Evolutionary conservation across 2,329 filamentous ascomycete genomes (phyloP).

Genomic region (Diplodia corticola): DNA sequence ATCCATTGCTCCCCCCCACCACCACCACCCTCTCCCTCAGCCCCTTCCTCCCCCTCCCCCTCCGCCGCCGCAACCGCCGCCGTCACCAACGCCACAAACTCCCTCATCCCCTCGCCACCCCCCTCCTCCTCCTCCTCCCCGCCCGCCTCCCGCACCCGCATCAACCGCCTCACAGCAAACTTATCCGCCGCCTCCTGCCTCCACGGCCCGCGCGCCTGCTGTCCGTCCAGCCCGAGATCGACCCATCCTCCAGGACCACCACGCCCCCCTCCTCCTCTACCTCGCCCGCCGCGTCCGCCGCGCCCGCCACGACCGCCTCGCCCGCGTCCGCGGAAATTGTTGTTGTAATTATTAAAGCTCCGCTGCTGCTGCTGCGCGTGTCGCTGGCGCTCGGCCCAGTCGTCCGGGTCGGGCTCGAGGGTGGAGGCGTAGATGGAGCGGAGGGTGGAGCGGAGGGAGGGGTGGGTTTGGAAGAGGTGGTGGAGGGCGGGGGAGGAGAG

Average conservation of each 20-base stretch:
- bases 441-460: slow-evolving; percentile 7
- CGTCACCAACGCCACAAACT: slow-evolving; percentile 18
- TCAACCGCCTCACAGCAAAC: neutral
- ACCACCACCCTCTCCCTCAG: neutral
- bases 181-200: slow-evolving; percentile 16
- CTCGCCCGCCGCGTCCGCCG: neutral
- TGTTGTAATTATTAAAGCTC: neutral
- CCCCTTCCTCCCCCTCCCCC: neutral
- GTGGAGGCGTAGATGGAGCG: slow-evolving; percentile 19
- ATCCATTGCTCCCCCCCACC: neutral
- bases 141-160: slow-evolving; percentile 2
- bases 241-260: neutral
- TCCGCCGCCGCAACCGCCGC: too few species aligned
- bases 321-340: neutral
- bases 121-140: neutral
- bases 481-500: neutral
- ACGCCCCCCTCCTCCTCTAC: neutral
- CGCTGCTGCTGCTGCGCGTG: neutral
- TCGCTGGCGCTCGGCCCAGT: neutral
- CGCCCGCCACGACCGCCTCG: neutral
- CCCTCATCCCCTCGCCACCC: slow-evolving; percentile 12
- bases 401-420: neutral
- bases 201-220: slow-evolving; percentile 9
- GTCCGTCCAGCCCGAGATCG: neutral
- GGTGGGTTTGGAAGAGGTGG: neutral